phyloP scores from a whole-genome alignment of 2,329 filamentous ascomycete genomes.

The Apiospora sp. region DNA sequence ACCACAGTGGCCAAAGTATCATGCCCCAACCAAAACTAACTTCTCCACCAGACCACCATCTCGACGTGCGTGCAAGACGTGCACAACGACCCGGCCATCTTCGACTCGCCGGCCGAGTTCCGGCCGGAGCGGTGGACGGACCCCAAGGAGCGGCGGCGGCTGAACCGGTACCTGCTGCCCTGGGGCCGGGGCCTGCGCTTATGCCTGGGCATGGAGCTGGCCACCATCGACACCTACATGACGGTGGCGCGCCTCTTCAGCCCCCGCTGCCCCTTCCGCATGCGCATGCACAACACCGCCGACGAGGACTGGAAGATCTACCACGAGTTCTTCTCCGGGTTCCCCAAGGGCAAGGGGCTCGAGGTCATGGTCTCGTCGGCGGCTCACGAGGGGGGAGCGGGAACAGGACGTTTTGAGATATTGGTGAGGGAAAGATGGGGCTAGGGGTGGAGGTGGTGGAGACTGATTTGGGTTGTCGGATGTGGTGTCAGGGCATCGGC shows the following conservation, averaged over 20 bases:
- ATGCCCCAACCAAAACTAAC: not conserved
- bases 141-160: constrained; percentile 30
- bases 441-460: not conserved
- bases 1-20: no score
- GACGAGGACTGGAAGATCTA: constrained; percentile 36
- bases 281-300: constrained; percentile 31
- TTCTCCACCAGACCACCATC: constrained; percentile 33
- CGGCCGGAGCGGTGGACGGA: constrained; percentile 34
- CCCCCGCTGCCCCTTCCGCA: constrained; percentile 31
- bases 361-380: constrained; percentile 29
- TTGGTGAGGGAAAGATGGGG: not conserved
- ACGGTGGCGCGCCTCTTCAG: constrained; percentile 36
- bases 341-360: constrained; percentile 34
- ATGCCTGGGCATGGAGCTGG: constrained; percentile 36
- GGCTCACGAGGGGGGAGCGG: not conserved
- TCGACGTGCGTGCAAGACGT: constrained; percentile 35
- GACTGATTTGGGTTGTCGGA: not conserved
- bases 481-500: not conserved
- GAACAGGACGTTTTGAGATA: not conserved
- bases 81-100: constrained; percentile 33
- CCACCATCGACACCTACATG: constrained; percentile 35
- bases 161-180: constrained; percentile 34
- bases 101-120: constrained; percentile 31
- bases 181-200: constrained; percentile 36
- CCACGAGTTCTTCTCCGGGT: constrained; percentile 37